These are phyloP conservation scores for Zelopaecilomyces penicillatus DNA, from an alignment of 2,329 filamentous ascomycete species.

Conservation along the genomic window DNA sequence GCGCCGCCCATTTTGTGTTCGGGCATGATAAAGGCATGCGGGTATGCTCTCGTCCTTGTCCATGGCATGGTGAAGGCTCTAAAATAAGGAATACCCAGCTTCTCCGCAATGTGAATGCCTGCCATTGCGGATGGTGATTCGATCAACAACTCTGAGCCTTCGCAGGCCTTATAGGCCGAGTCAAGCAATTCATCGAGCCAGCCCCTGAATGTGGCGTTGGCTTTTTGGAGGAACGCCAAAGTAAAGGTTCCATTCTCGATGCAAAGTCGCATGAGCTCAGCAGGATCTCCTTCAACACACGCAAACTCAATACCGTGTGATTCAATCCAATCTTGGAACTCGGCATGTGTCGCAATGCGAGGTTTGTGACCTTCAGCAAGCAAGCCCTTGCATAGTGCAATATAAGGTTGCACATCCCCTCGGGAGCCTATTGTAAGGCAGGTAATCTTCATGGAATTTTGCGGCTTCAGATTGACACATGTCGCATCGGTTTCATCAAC, in stretches of 20 bases:
- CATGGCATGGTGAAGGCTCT: constrained; percentile 98
- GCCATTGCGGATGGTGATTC: constrained; percentile 96
- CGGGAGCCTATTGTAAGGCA: constrained; percentile 94
- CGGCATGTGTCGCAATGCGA: constrained; percentile 82
- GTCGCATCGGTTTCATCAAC: constrained; percentile 88
- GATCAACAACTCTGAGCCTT: constrained; percentile 82
- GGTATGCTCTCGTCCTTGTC: constrained; percentile 91
- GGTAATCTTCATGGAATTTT: constrained; percentile 70
- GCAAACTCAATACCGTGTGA: constrained; percentile 92
- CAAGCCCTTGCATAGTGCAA: constrained; percentile 86
- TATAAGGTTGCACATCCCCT: constrained; percentile 95
- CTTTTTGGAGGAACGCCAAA: constrained; percentile 79
- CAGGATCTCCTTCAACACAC: constrained; percentile 81
- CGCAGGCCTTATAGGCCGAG: constrained; percentile 75
- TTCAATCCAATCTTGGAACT: constrained; percentile 84
- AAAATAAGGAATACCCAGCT: constrained; percentile 88
- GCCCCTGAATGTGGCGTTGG: constrained; percentile 78
- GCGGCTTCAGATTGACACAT: constrained; percentile 83
- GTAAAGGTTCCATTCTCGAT: constrained; percentile 98
- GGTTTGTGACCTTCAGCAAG: constrained; percentile 78
- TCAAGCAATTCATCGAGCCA: constrained; percentile 86
- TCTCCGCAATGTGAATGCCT: constrained; percentile 94
- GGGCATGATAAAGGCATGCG: constrained; percentile 89
- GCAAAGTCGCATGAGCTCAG: constrained; percentile 89
- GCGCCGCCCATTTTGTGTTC: constrained; percentile 90